Conservation (phyloP, 2,329 filamentous ascomycete genomes). For the Ciborinia camelliae region DNA sequence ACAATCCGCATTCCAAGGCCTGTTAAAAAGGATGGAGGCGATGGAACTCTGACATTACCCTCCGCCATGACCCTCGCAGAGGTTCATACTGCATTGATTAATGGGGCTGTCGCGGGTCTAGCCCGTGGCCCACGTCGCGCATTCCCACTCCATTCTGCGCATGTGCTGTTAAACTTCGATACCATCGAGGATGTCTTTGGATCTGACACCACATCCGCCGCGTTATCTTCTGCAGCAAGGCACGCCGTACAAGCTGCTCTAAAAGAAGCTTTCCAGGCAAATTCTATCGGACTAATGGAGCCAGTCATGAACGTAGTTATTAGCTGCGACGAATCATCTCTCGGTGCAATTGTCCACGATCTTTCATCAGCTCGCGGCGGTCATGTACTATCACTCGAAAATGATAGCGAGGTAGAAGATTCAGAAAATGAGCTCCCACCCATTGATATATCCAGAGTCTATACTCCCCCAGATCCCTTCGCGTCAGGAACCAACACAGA, state of each 20-base stretch:
- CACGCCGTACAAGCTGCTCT: conserved; percentile 69
- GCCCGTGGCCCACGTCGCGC: conserved; percentile 78
- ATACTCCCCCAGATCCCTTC: conserved; percentile 86
- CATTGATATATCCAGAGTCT: conserved; percentile 73
- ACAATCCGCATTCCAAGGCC: conserved; percentile 45
- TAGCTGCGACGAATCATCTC: conserved; percentile 74
- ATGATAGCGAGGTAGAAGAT: conserved; percentile 29
- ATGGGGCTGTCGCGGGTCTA: conserved; percentile 78
- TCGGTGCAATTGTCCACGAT: conserved; percentile 81
- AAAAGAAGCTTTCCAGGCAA: conserved; percentile 53
- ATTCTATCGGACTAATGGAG: conserved; percentile 71
- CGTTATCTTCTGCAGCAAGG: conserved; percentile 63
- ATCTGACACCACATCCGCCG: conserved; percentile 63
- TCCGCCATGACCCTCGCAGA: conserved; percentile 49
- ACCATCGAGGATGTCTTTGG: conserved; percentile 61
- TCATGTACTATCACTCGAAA: conserved; percentile 67
- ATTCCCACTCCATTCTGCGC: conserved; percentile 75
- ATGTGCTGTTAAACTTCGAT: conserved; percentile 68
- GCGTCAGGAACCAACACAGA: conserved; percentile 46
- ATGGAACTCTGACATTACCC: conserved; percentile 46
- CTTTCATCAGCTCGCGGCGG: conserved; percentile 71
- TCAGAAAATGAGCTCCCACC: conserved; percentile 26
- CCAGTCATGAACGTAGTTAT: conserved; percentile 92
- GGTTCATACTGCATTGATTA: conserved; percentile 59
- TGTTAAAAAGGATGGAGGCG: conserved; percentile 38